Evolutionary conservation across 177 flowering plant genomes (phyloP).

Genomic region (Telopea speciosissima): DNA sequence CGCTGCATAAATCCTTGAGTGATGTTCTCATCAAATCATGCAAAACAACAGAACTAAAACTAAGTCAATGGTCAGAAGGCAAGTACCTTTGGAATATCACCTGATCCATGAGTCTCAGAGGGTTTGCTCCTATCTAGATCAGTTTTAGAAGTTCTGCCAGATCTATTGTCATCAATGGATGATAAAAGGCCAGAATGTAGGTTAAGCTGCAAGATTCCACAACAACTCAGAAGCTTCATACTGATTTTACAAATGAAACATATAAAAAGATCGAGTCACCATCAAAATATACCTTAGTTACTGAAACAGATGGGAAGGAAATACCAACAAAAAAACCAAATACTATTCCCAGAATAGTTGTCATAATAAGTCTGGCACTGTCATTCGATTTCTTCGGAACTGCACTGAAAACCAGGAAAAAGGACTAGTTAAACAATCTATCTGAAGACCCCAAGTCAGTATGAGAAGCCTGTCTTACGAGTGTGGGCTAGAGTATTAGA

Average conservation of each 20-base stretch:
- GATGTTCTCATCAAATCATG: too few species aligned
- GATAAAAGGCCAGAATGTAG: constrained; percentile 55
- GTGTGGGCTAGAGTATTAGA: background rate
- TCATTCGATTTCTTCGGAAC: constrained; percentile 50
- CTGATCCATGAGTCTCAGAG: constrained; percentile 30
- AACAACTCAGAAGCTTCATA: constrained; percentile 13
- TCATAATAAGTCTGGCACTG: constrained; percentile 46
- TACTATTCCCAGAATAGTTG: constrained; percentile 69
- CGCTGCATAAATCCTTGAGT: too few species aligned
- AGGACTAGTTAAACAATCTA: background rate
- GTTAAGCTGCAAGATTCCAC: constrained; percentile 48
- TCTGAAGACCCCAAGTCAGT: background rate
- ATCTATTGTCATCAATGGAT: constrained; percentile 38
- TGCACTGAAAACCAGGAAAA: constrained; percentile 44
- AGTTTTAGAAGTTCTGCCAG: constrained; percentile 4
- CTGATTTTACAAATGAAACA: background rate
- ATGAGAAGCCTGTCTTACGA: background rate
- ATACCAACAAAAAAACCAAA: constrained; percentile 79
- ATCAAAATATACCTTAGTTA: constrained; percentile 51
- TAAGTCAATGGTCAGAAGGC: background rate
- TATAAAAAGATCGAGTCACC: background rate
- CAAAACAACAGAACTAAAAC: background rate
- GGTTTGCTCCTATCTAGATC: constrained; percentile 20
- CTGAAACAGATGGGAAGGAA: constrained; percentile 67
- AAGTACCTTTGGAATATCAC: constrained; percentile 45